Evolutionary conservation across 2,329 filamentous ascomycete genomes (phyloP).

Genomic region (Acarospora socialis): DNA sequence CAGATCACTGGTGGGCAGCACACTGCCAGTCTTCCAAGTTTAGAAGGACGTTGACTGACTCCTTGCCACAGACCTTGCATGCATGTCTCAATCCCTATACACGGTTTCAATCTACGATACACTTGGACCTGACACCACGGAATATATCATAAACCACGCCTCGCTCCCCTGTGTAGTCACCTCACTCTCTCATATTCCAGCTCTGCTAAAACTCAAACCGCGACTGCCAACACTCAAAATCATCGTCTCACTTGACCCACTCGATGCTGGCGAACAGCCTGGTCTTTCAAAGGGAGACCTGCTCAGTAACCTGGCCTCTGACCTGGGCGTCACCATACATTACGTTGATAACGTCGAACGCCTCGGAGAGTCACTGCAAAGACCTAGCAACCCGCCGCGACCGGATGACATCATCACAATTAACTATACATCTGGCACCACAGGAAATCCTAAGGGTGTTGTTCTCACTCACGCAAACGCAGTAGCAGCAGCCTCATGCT

Average conservation of each 20-base stretch:
- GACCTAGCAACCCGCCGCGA: slow-evolving; percentile 50
- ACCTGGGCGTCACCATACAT: slow-evolving; percentile 63
- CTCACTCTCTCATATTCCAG: slow-evolving; percentile 66
- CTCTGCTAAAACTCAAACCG: slow-evolving; percentile 66
- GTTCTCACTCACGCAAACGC: slow-evolving; percentile 70
- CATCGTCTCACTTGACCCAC: slow-evolving; percentile 72
- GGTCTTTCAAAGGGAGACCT: slow-evolving; percentile 69
- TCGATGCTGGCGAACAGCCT: slow-evolving; percentile 63
- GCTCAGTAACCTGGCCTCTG: slow-evolving; percentile 58
- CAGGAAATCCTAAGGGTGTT: slow-evolving; percentile 30
- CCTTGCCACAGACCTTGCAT: slow-evolving; percentile 53
- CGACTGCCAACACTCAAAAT: slow-evolving; percentile 68
- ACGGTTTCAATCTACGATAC: slow-evolving; percentile 95
- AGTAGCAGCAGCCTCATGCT: slow-evolving; percentile 53
- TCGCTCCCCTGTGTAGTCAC: slow-evolving; percentile 60
- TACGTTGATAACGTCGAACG: slow-evolving; percentile 70
- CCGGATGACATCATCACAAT: slow-evolving; percentile 63
- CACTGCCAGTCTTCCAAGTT: neutral
- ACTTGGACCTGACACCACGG: slow-evolving; percentile 74
- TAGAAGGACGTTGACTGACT: neutral
- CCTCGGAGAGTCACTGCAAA: slow-evolving; percentile 56
- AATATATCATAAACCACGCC: slow-evolving; percentile 92
- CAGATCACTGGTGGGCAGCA: slow-evolving; percentile 53
- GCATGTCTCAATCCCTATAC: slow-evolving; percentile 74
- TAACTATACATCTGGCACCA: slow-evolving; percentile 15